Evolutionary conservation across 768 basidiomycete genomes (phyloP).

Genomic region (Strobilomyces echinocephalus): DNA sequence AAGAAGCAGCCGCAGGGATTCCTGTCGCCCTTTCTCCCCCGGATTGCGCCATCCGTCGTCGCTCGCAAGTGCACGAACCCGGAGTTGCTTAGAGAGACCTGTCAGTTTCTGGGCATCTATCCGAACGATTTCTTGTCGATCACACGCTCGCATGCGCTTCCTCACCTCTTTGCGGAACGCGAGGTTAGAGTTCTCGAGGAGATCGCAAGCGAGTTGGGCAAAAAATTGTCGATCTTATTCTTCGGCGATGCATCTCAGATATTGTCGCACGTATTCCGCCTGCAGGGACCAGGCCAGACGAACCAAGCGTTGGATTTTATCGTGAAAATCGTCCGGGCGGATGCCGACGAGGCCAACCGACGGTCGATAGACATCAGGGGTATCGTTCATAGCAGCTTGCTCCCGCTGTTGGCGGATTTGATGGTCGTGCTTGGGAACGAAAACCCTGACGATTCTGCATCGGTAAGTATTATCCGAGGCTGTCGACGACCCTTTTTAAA

Average conservation of each 20-base stretch:
- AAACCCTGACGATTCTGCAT: conserved; percentile 38
- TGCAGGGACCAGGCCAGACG: conserved; percentile 51
- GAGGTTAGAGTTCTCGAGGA: conserved; percentile 55
- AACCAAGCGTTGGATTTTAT: conserved; percentile 61
- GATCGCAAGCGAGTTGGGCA: conserved; percentile 51
- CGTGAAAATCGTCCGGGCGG: conserved; percentile 49
- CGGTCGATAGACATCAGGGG: conserved; percentile 40
- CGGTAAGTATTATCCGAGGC: conserved; percentile 38
- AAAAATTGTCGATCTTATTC: conserved; percentile 46
- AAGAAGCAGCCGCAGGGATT: conserved; percentile 63
- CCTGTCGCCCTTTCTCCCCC: conserved; percentile 62
- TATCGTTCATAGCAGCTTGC: conserved; percentile 61
- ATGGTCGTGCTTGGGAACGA: conserved; percentile 77
- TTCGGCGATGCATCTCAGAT: conserved; percentile 55
- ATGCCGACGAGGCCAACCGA: conserved; percentile 29
- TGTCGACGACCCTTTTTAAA: conserved; percentile 30
- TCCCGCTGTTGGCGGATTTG: conserved; percentile 68
- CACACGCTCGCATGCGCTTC: conserved; percentile 62
- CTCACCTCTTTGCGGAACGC: conserved; percentile 60
- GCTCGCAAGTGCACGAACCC: conserved; percentile 56
- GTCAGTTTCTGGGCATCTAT: conserved; percentile 59
- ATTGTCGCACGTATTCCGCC: conserved; percentile 62
- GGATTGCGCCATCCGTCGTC: conserved; percentile 63
- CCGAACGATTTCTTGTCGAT: conserved; percentile 58
- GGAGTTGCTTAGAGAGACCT: conserved; percentile 54